phyloP scores from a whole-genome alignment of 208 protist genomes.

The Crithidia bombi region DNA sequence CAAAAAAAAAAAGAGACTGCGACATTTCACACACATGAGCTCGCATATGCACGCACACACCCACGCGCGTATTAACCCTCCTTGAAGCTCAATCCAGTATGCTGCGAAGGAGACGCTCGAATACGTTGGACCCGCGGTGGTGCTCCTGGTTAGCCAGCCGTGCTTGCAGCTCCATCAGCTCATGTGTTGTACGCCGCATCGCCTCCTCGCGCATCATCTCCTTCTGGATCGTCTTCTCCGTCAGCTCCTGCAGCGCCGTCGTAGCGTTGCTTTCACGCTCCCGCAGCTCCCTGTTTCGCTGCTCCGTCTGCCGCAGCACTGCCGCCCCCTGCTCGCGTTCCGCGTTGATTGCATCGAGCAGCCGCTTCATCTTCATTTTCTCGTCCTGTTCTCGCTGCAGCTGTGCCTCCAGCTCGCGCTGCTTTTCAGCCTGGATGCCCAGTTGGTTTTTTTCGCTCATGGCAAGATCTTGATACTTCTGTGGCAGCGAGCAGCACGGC shows the following conservation, averaged over 20 bases:
- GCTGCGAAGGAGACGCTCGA: constrained; percentile 42
- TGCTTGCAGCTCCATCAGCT: constrained; percentile 72
- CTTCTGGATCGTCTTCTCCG: constrained; percentile 53
- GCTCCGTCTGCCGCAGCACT: constrained; percentile 51
- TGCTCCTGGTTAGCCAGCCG: constrained; percentile 46
- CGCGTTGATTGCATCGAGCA: constrained; percentile 64
- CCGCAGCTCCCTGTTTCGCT: constrained; percentile 57
- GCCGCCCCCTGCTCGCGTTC: constrained; percentile 65
- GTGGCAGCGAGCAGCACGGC: constrained; percentile 75
- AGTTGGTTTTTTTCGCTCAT: constrained; percentile 56
- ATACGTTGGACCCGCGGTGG: constrained; percentile 36
- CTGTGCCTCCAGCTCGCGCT: constrained; percentile 66
- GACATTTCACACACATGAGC: not conserved
- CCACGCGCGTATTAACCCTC: too few relatives aligned
- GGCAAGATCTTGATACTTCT: constrained; percentile 69
- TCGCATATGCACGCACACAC: too few relatives aligned
- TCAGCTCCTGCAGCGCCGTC: constrained; percentile 47
- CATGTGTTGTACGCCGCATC: constrained; percentile 52
- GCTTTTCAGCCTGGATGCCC: constrained; percentile 56
- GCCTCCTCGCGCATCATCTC: constrained; percentile 71
- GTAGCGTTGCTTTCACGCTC: constrained; percentile 51
- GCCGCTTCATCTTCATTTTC: constrained; percentile 52
- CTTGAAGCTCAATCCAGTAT: constrained; percentile 23
- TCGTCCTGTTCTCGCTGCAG: constrained; percentile 66
- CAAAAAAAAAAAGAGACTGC: constrained; percentile 1